Evolutionary conservation across 2,329 filamentous ascomycete species (phyloP).

Genomic region (Lachnellula arida): DNA sequence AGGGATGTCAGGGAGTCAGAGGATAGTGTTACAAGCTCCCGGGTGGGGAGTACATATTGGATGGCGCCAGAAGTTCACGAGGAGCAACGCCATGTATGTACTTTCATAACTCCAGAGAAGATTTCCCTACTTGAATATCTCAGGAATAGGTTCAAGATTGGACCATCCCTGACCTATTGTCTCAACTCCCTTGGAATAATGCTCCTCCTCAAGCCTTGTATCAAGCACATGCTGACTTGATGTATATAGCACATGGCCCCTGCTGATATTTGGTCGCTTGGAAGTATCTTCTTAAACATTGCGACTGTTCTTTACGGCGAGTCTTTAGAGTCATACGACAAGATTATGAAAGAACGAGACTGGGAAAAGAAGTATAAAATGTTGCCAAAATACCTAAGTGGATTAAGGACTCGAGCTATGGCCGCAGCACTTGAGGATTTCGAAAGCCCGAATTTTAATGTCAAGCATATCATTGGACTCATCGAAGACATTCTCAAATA

Average conservation of each 20-base stretch:
- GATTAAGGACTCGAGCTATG: constrained; percentile 13
- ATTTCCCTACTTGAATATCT: too few species aligned
- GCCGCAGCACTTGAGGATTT: constrained; percentile 12
- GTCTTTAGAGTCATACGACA: constrained; percentile 37
- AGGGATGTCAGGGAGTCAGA: constrained; percentile 42
- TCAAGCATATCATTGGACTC: constrained; percentile 38
- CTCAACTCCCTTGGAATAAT: too few species aligned
- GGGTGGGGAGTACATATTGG: constrained; percentile 40
- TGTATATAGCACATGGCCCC: constrained; percentile 37
- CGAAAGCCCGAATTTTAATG: constrained; percentile 15
- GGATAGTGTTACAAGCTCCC: constrained; percentile 40
- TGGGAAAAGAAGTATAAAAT: constrained; percentile 32
- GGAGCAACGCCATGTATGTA: constrained; percentile 30
- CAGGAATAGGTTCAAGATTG: too few species aligned
- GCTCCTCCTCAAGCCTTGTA: too few species aligned
- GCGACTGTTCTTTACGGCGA: constrained; percentile 41
- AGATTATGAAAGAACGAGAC: constrained; percentile 31
- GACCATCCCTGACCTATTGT: too few species aligned
- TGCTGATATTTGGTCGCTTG: constrained; percentile 46
- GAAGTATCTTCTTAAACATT: constrained; percentile 42
- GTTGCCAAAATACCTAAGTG: constrained; percentile 13
- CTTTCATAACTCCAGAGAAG: too few species aligned
- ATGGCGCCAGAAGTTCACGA: constrained; percentile 41
- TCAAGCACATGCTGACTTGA: too few species aligned
- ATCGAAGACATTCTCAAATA: constrained; percentile 50